Percentiles rank a stretch among this genome's conserved stretches.
Conservation (phyloP, 768 basidiomycete genomes). For the Leccinellum luteum region DNA sequence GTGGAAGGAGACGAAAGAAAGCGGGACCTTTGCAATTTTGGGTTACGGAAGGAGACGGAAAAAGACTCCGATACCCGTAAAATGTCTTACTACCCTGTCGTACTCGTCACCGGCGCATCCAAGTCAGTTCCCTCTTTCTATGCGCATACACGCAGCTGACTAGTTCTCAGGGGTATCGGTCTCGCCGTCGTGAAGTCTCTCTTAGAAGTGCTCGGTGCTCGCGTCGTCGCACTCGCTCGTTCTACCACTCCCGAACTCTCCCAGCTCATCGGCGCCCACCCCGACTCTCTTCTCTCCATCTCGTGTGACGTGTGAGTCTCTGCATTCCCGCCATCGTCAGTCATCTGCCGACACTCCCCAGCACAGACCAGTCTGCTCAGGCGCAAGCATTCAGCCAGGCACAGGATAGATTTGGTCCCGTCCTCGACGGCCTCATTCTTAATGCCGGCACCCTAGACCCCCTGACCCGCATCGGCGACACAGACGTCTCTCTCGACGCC, state of each 20-base stretch:
- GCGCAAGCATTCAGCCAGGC: slow-evolving; percentile 55
- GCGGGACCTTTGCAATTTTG: slow-evolving; percentile 12
- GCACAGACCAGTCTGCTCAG: slow-evolving; percentile 57
- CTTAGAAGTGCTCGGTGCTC: slow-evolving; percentile 56
- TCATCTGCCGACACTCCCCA: slow-evolving; percentile 28
- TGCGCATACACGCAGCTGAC: slow-evolving; percentile 4
- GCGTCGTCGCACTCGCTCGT: slow-evolving; percentile 77
- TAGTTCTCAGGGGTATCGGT: slow-evolving; percentile 62
- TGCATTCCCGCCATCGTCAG: background rate
- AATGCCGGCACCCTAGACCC: slow-evolving; percentile 84
- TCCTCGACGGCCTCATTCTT: slow-evolving; percentile 73
- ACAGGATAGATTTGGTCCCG: slow-evolving; percentile 50
- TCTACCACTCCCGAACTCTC: slow-evolving; percentile 62
- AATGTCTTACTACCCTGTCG: slow-evolving; percentile 49
- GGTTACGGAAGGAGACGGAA: slow-evolving; percentile 26
- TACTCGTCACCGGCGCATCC: slow-evolving; percentile 85
- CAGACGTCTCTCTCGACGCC: slow-evolving; percentile 45
- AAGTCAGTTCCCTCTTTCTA: slow-evolving; percentile 41
- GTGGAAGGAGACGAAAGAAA: slow-evolving; percentile 12
- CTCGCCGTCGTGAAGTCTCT: slow-evolving; percentile 72
- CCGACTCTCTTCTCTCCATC: slow-evolving; percentile 46
- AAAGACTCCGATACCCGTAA: background rate
- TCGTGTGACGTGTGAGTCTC: slow-evolving; percentile 74
- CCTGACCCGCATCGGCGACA: slow-evolving; percentile 54
- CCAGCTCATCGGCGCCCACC: slow-evolving; percentile 42